phyloP scores from a whole-genome alignment of 148 eudicot genomes.

The Diospyros lotus region DNA sequence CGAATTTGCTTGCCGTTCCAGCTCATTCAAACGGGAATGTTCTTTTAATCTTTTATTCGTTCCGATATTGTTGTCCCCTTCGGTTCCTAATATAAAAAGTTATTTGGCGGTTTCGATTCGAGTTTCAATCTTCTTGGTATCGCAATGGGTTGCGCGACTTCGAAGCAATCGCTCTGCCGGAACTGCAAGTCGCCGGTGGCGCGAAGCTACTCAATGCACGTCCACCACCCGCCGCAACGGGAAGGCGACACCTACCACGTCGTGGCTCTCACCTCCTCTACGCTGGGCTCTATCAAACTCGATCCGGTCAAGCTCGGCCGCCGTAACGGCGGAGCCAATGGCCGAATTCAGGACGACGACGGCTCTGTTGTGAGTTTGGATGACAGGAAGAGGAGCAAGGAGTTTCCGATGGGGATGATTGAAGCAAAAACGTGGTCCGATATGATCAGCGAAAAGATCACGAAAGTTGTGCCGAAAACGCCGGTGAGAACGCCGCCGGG shows the following conservation, averaged over 20 bases:
- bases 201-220: constrained; percentile 67
- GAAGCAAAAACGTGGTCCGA: constrained; percentile 87
- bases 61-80: neutral
- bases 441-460: constrained; percentile 70
- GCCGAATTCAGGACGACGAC: neutral
- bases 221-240: constrained; percentile 45
- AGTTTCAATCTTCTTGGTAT: neutral
- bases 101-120: neutral
- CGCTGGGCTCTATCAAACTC: constrained; percentile 66
- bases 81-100: neutral
- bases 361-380: neutral
- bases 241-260: constrained; percentile 20
- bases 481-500: constrained; percentile 73
- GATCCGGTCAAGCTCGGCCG: constrained; percentile 22
- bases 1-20: constrained; percentile 5
- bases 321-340: neutral
- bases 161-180: constrained; percentile 50
- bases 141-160: constrained; percentile 72
- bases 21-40: constrained; percentile 25
- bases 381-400: constrained; percentile 20
- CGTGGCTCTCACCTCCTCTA: constrained; percentile 74
- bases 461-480: constrained; percentile 49
- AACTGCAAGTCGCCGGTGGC: constrained; percentile 44
- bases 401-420: constrained; percentile 53
- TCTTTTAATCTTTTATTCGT: constrained; percentile 9